These are phyloP conservation scores for Fusarium sp. DNA, from an alignment of 2,329 filamentous ascomycete genomes.

Conservation along the genomic window DNA sequence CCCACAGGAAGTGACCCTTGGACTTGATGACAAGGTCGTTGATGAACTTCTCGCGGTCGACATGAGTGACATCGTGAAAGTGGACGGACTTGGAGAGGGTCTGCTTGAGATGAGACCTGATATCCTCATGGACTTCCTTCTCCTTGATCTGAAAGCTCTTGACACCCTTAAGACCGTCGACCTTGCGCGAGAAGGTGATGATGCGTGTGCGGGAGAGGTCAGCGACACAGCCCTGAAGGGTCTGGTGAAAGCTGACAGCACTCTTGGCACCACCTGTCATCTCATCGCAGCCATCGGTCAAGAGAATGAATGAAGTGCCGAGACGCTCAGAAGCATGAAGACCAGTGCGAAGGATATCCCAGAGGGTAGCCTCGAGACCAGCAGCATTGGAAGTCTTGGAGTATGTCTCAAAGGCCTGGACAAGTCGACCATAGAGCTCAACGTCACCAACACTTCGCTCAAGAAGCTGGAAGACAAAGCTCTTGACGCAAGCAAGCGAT, in stretches of 20 bases:
- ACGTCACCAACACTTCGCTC: slow-evolving; percentile 56
- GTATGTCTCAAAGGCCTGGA: slow-evolving; percentile 45
- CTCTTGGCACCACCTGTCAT: slow-evolving; percentile 44
- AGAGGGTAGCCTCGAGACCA: slow-evolving; percentile 50
- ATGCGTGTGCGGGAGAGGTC: slow-evolving; percentile 48
- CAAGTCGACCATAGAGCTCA: slow-evolving; percentile 50
- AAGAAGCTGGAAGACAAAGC: slow-evolving; percentile 54
- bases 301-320: slow-evolving; percentile 49
- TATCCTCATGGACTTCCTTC: slow-evolving; percentile 51
- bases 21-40: slow-evolving; percentile 50
- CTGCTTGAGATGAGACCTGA: slow-evolving; percentile 45
- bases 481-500: slow-evolving; percentile 52
- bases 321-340: slow-evolving; percentile 49
- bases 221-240: slow-evolving; percentile 48
- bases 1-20: slow-evolving; percentile 55
- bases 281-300: slow-evolving; percentile 56
- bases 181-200: slow-evolving; percentile 53
- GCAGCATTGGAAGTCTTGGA: slow-evolving; percentile 37
- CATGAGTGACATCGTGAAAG: slow-evolving; percentile 43
- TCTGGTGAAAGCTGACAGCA: slow-evolving; percentile 48
- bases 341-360: slow-evolving; percentile 51
- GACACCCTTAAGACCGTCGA: slow-evolving; percentile 49
- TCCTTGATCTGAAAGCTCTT: slow-evolving; percentile 51
- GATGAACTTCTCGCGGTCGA: slow-evolving; percentile 47
- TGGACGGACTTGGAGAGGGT: slow-evolving; percentile 27